Base-by-base conservation (phyloP, 345 rosid genomes). In the Noccaea bulbosa region DNA sequence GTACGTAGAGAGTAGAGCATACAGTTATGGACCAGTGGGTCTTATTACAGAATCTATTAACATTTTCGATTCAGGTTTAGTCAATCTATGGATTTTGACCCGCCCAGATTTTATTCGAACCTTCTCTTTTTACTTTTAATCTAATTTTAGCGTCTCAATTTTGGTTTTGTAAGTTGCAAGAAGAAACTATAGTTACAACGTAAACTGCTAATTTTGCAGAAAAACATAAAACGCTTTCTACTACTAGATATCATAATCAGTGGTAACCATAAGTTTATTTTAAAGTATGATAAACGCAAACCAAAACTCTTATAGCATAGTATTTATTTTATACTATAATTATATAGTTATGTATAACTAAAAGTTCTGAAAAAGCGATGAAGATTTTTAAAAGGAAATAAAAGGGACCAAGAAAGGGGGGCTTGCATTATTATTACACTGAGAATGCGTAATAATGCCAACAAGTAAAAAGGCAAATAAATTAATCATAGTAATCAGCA, bases 361-460 rank as follows among this genome's bases (percentile, higher is more conserved):
- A 46, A 69, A 62, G 64, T 32, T 69, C 35, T 45, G 49, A 37
- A 38, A 73, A 68, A 62, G 78, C 9, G 14, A 62, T 43, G 39
- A 54, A 38, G 70, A 53, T 69, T 75, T 75, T 17, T 4, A 51
- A 68, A 68, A 53, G 50, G 64, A 39, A 47, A 40, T 17, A 61
- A 46, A 61, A 67, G 69, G 74, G 74, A 75, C 70, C 53, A 37
- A 75, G 49, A 62, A 73, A 74, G 55, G 72, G 58, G n/a, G 41
- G 50, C 37, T 56, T 70, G 33, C 30, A 27, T 27, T 77, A 82
- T 83, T 38, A 78, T 74, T 72, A 65, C 59, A 46, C 45, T 57
- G 71, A 62, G 79, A 83, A 83, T 56, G 84, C 81, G 79, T 56
- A 78, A 83, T 80, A 41, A 80, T 83, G 70, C 68, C 38, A 58